A percentile compares a stretch with the other conserved stretches of the same genome.
These are phyloP conservation scores for Smallanthus sonchifolius DNA, from an alignment of 129 eudicot genomes.

Conservation along the genomic window DNA sequence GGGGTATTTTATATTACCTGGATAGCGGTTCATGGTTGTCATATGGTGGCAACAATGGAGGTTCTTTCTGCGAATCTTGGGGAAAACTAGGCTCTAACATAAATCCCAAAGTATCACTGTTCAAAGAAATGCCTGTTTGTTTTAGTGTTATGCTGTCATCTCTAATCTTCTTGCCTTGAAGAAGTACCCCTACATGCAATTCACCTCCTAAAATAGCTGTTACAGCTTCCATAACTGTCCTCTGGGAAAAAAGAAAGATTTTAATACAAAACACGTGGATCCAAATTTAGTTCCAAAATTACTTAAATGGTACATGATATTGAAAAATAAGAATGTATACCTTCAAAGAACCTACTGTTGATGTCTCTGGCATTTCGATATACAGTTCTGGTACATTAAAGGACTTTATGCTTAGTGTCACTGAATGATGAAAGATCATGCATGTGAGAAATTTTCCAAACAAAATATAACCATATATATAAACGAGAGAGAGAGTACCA, in stretches of 20 bases:
- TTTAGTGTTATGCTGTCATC: conserved; percentile 82
- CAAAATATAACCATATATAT: background rate
- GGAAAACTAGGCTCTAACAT: conserved; percentile 67
- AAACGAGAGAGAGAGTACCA: conserved; percentile 36
- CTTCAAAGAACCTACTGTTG: conserved; percentile 90
- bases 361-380: conserved; percentile 86
- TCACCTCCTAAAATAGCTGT: conserved; percentile 74
- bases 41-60: conserved; percentile 36
- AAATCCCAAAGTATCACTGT: conserved; percentile 58
- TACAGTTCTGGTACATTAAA: conserved; percentile 89
- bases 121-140: conserved; percentile 66
- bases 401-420: conserved; percentile 82
- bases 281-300: background rate
- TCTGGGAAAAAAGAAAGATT: conserved; percentile 33
- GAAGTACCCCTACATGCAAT: conserved; percentile 73
- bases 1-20: conserved; percentile 39
- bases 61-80: conserved; percentile 39
- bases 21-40: conserved; percentile 35
- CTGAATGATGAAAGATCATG: conserved; percentile 38
- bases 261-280: conserved; percentile 4
- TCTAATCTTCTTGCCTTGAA: conserved; percentile 73
- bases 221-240: conserved; percentile 73
- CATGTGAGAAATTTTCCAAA: conserved; percentile 24
- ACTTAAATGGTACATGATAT: background rate
- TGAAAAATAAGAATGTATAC: conserved; percentile 29